Evolutionary conservation across 2,329 filamentous ascomycete genomes (phyloP), one percentile per base, ranked within the genome.

Genomic region (Septoria petroselini): DNA sequence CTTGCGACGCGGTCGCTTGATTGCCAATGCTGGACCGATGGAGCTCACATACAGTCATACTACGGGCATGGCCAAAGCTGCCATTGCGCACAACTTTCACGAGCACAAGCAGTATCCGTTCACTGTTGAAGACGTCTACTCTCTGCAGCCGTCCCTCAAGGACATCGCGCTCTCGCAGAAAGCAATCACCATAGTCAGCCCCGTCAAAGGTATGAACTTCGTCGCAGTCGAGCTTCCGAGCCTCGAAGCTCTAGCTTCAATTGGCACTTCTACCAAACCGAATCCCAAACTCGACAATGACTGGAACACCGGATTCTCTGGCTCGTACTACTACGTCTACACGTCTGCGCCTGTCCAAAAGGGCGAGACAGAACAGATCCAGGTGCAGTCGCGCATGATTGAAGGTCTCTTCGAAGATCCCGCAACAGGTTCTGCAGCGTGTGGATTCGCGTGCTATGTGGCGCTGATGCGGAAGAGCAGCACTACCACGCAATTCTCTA

Each of bases 191-290:
- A 58, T 73, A 9, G 70, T 74, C 8, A 73, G 70, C 35, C 72
- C 90, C 38, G 85, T 89, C 29, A 81, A 80, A 37, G 87, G 86
- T 40, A 85, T 91, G 83, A 80, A 80, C 1, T 90, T 89, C 66
- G 68, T 81, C n/a, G 76, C 88, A 25, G 72, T 86, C 11, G 71
- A 79, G 57, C 72, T 93, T 17, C 73, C 79, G 0, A 76, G 74
- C 46, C 67, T 88, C 7, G 80, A 81, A 23, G 74, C 77, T 6
- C 73, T 91, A 14, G 74, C 70, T 4, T 59, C 67, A 9, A 66
- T 74, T 8, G 70, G 74, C 2, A 58, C 68, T 5, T 55, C 65
- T 27, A 58, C 60, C 23, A 62, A 71, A 9, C 61, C 73, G 34
- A 66, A 59, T 12, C 65, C 60, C 9, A 57, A 60, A 34, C 62